Base-by-base conservation (phyloP, 306 rosid species). In the Mucuna pruriens region DNA sequence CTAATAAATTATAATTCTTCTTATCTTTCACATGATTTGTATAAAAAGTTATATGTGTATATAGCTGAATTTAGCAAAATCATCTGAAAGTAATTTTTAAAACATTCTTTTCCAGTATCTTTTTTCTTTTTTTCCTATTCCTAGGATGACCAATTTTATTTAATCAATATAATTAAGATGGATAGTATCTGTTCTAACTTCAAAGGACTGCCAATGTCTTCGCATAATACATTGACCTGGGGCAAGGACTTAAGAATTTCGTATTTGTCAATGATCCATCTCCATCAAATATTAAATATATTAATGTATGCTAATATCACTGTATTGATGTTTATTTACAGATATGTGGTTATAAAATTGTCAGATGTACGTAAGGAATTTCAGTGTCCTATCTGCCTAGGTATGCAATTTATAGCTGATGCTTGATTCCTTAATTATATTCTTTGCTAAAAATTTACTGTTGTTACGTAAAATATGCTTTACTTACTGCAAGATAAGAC, bases 381-480 rank as follows among this genome's bases (percentile, higher is more conserved):
- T 22, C 93, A 90, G 46, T 94, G 98, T 54, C 97, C 97, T 12
- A 92, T 92, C 89, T 94, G 98, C 80, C 85, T 92, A 74, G 97
- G 98, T 92, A 85, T 82, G 84, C 57, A 52, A 29, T 68, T 60
- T 61, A 39, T 55, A 72, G 36, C 48, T 34, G 23, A 58, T 76
- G 36, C 52, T 82, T 17, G 63, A 68, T 67, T 74, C 60, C 45
- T 16, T 75, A 65, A 17, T 60, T 60, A 74, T 52, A 39, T 40
- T 26, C 31, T n/a, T 29, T 39, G 12, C 75, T 63, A 23, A 39
- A 73, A 20, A 63, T 62, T 60, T 77, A 66, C 3, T 79, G 38
- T 15, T 65, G 2, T 67, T 48, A 38, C 42, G 9, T 17, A 10
- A 10, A 67, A 51, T 51, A 31, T 55, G 23, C 40, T 26, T 44